Evolutionary conservation across 345 rosid species (phyloP).

Genomic region (Citrus cavaleriei): DNA sequence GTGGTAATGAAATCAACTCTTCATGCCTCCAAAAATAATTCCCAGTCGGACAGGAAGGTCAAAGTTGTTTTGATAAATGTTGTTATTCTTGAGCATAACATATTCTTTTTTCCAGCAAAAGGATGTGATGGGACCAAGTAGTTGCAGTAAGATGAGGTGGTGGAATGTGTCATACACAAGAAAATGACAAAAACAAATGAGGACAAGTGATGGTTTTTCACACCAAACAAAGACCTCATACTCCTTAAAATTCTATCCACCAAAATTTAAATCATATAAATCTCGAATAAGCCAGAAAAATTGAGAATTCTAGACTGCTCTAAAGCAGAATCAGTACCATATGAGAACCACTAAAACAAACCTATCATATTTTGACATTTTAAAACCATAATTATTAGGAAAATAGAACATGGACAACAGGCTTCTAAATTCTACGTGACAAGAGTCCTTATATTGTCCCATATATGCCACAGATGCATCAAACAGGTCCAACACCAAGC

Average conservation of each 20-base stretch:
- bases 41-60: neutral
- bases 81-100: neutral
- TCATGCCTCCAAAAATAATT: neutral
- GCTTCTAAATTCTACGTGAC: neutral
- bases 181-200: conserved; percentile 3
- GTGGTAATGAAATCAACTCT: neutral
- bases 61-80: neutral
- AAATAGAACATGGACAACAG: neutral
- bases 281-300: neutral
- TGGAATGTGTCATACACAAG: neutral
- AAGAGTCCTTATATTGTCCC: neutral
- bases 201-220: conserved; percentile 3
- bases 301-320: conserved; percentile 1
- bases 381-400: neutral
- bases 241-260: conserved; percentile 12
- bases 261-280: neutral
- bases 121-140: neutral
- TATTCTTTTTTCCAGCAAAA: neutral
- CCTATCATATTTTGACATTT: neutral
- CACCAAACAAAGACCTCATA: conserved; percentile 5
- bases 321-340: neutral
- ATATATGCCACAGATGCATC: neutral
- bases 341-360: conserved; percentile 8
- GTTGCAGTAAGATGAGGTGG: neutral
- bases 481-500: neutral